phyloP scores from a whole-genome alignment of 495 filamentous ascomycete genomes.

The Beverwykella pulmonaria region DNA sequence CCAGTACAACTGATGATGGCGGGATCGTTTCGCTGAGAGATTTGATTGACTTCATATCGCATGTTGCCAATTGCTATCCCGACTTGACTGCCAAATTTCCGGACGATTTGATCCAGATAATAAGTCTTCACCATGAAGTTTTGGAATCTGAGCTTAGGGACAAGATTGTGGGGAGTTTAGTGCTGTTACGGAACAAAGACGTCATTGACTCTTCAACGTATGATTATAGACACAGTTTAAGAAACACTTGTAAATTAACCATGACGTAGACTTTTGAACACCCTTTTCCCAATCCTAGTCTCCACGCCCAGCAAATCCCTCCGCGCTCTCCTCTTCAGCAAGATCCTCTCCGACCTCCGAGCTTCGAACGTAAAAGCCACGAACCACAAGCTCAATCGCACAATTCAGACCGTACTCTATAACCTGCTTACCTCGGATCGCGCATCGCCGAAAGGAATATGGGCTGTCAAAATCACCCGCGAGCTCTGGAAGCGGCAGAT shows the following conservation, averaged over 20 bases:
- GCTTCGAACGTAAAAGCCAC: constrained; percentile 79
- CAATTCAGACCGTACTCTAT: constrained; percentile 88
- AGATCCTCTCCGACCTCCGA: constrained; percentile 87
- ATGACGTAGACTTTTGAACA: constrained; percentile 65
- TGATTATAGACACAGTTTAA: constrained; percentile 20
- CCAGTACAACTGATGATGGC: constrained; percentile 71
- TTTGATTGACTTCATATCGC: constrained; percentile 84
- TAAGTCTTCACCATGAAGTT: constrained; percentile 76
- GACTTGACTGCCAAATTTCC: constrained; percentile 74
- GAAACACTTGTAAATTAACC: background rate
- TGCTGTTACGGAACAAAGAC: constrained; percentile 86
- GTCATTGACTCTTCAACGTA: constrained; percentile 79
- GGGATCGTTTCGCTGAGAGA: constrained; percentile 81
- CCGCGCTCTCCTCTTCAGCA: constrained; percentile 79
- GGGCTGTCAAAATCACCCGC: constrained; percentile 88
- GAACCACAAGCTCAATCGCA: constrained; percentile 90
- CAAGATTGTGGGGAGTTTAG: constrained; percentile 89
- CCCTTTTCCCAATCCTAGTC: constrained; percentile 88
- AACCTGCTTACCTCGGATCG: constrained; percentile 86
- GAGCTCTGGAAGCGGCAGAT: constrained; percentile 88
- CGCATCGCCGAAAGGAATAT: constrained; percentile 80
- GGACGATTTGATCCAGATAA: constrained; percentile 75
- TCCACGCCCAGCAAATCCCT: constrained; percentile 85
- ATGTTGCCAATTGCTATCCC: constrained; percentile 93
- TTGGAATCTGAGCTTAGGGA: constrained; percentile 83